Evolutionary conservation across 2,329 filamentous ascomycete species (phyloP).

Genomic region (Pseudogymnoascus sp.): DNA sequence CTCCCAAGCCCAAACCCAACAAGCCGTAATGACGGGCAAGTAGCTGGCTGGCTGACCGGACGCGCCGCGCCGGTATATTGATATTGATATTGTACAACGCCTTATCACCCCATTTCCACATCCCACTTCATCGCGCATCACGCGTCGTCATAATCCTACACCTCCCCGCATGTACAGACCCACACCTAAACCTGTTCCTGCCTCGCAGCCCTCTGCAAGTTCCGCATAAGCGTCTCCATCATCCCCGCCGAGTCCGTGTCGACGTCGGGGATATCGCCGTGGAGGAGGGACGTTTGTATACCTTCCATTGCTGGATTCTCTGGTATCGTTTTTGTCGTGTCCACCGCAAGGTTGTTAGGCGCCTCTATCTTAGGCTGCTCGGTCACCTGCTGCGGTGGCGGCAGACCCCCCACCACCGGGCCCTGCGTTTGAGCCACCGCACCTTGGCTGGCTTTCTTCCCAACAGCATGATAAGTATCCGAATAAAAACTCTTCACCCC

Average conservation of each 20-base stretch:
- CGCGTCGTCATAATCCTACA: background rate
- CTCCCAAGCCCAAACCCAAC: background rate
- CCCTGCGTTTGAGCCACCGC: background rate
- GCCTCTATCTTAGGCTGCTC: no score
- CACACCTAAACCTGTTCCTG: background rate
- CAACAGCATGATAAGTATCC: background rate
- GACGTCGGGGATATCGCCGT: background rate
- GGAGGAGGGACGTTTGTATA: background rate
- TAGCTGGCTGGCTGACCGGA: background rate
- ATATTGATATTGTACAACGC: background rate
- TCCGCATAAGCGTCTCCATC: conserved; percentile 5
- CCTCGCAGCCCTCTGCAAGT: background rate
- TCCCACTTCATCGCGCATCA: background rate
- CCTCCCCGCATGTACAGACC: background rate
- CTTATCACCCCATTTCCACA: background rate
- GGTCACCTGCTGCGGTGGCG: background rate
- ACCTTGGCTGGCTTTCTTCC: background rate
- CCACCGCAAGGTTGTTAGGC: background rate
- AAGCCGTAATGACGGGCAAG: background rate
- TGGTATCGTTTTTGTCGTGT: background rate
- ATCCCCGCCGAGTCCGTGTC: background rate
- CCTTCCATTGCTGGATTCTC: background rate
- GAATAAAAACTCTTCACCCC: background rate
- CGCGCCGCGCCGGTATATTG: background rate
- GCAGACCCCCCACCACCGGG: background rate